Evolutionary conservation across 2,329 filamentous ascomycete genomes (phyloP), one percentile per base, ranked within the genome.

Genomic region (Chaetoscypha palmicola): DNA sequence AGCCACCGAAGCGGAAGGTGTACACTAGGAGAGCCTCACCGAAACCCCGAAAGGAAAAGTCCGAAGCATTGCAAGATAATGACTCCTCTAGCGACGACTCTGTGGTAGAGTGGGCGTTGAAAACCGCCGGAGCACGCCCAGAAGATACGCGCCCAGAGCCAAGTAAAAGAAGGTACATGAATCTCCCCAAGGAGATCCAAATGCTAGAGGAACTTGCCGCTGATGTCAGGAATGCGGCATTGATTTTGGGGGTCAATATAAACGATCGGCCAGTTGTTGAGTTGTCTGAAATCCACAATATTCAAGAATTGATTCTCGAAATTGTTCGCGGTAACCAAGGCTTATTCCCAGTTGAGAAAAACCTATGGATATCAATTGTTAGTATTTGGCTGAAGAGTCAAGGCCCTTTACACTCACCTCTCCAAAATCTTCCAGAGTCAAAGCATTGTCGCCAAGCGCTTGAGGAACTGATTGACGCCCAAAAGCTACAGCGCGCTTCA

Each of bases 341-440:
- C 4, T 37, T 58, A 4, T 59, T 63, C 32, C 57, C 60, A 3
- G 58, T 52, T 5, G 53, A 57, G 12, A 52, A 50, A 41, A 48
- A 53, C 30, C 33, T 63, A 2, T 63, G 60, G 60, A 53, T 58
- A 39, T 53, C 51, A 26, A 53, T 55, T 45, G 48, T 58, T 16
- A 48, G 39, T 28, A 41, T 48, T 8, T 63, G 57, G 56, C 36
- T 59, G 10, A 56, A 56, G 37, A 48, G 50, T 39, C 41, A 46
- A 4, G 31, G 31, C 11, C 30, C 30, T 17, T 33, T 28, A 12
- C 7, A 7, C 7, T 7, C 7, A 12, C 24, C 31, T 5, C n/a
- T 34, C 8, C 36, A 38, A 5, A 48, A 50, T 7, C 42, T 57
- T 7, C 59, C 58, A 5, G 54, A 55, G 28, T 58, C 51, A 9